These are phyloP conservation scores for Populus ilicifolia DNA, from an alignment of 345 rosid species.

Conservation along the genomic window DNA sequence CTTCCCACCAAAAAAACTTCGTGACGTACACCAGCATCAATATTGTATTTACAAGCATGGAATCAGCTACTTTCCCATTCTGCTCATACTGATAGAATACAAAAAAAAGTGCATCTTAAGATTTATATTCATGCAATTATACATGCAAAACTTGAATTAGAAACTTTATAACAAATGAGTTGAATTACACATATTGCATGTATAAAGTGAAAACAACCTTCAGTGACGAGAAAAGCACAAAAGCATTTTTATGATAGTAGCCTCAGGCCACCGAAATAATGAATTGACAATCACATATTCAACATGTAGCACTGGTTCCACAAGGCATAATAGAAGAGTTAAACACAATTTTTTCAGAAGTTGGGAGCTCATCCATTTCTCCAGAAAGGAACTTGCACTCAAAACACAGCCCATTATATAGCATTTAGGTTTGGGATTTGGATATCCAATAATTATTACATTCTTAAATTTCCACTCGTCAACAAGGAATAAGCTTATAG, in stretches of 20 bases:
- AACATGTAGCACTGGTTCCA: neutral
- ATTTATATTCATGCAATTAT: neutral
- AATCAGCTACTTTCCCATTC: slow-evolving; percentile 76
- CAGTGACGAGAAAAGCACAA: neutral
- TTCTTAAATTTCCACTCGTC: no score
- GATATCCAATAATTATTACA: no score
- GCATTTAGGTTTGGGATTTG: no score
- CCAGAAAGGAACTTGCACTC: neutral
- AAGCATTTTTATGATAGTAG: neutral
- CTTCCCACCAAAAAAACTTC: slow-evolving; percentile 99
- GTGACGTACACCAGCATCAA: slow-evolving; percentile 85
- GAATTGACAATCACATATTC: neutral
- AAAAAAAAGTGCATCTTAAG: slow-evolving; percentile 11
- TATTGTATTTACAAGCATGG: slow-evolving; percentile 90
- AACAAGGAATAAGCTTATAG: neutral
- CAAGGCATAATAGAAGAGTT: neutral
- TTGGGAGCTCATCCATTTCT: neutral
- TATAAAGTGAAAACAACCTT: neutral
- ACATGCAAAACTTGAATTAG: neutral
- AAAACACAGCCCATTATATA: no score
- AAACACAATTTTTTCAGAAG: neutral
- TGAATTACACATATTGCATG: neutral
- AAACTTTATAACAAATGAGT: neutral
- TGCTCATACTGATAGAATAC: slow-evolving; percentile 62
- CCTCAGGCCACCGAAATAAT: neutral